These are phyloP conservation scores for Fusarium torulosum DNA, from an alignment of 2,329 filamentous ascomycete species.

Conservation along the genomic window DNA sequence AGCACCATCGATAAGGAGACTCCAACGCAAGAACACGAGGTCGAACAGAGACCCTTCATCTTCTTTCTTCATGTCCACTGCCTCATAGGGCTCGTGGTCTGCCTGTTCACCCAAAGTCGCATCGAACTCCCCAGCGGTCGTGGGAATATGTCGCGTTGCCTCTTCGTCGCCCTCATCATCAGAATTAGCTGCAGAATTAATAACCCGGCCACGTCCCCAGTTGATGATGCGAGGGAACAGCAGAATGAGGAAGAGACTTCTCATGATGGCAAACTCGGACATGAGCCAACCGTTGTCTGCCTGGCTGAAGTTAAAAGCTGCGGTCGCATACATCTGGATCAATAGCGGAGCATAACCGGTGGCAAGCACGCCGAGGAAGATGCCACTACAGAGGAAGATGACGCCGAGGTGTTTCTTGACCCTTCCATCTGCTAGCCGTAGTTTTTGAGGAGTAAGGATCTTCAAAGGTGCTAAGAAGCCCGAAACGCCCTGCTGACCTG, in stretches of 20 bases:
- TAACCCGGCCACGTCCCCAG: constrained; percentile 52
- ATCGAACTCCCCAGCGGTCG: constrained; percentile 57
- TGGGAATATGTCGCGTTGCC: constrained; percentile 48
- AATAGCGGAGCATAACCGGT: constrained; percentile 76
- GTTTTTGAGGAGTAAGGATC: constrained; percentile 70
- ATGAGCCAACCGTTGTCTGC: constrained; percentile 68
- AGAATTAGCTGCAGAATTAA: constrained; percentile 1
- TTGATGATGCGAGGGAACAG: constrained; percentile 67
- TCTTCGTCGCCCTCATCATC: constrained; percentile 28
- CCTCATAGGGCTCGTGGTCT: constrained; percentile 60
- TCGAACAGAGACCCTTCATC: constrained; percentile 71
- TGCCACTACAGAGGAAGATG: constrained; percentile 72
- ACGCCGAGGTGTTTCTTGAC: constrained; percentile 70
- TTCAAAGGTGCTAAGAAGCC: constrained; percentile 73
- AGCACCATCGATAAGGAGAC: constrained; percentile 72
- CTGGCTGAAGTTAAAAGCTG: constrained; percentile 67
- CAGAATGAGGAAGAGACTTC: constrained; percentile 67
- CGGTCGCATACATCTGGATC: constrained; percentile 70
- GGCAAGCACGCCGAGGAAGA: constrained; percentile 76
- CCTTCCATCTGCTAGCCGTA: constrained; percentile 64
- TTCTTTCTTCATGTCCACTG: constrained; percentile 51
- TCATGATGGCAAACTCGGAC: constrained; percentile 66
- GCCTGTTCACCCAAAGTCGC: constrained; percentile 56
- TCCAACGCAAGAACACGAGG: constrained; percentile 74
- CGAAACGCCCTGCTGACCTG: constrained; percentile 53